Base-by-base conservation (phyloP, 108 stramenopile species). In the Discostella pseudostelligera region DNA sequence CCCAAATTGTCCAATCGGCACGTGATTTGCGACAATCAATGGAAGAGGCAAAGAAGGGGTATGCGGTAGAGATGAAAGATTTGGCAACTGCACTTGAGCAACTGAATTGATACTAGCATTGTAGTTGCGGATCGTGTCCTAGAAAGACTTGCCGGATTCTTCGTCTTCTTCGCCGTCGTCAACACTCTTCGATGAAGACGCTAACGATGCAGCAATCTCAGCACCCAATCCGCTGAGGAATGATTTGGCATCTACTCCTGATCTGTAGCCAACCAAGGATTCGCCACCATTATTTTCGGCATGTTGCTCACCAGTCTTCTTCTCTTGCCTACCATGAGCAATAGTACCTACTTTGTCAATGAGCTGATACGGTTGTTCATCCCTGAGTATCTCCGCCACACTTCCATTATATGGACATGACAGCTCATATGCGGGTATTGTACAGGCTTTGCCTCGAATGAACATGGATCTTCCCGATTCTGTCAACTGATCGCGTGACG, bases 401-500 rank as follows among this genome's bases (percentile, higher is more conserved):
- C 43, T 55, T 53, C 59, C 64, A 20, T 63, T 46, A 32, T 48
- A 68, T 2, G 67, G 68, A 9, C 47, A 43, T 20, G 63, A 45
- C 39, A 47, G 53, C 57, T 65, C 58, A 24, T 59, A 60, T 39
- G 49, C 48, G 21, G 57, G 64, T 39, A 47, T 28, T 13, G 50
- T 51, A 17, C 44, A 62, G 56, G 50, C 69, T 51, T 65, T 79
- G 8, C 68, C 81, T 57, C 60, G 61, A 48, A 71, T 59, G 47
- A 62, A 58, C 72, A 68, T 78, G 25, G 63, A 48, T 47, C 78
- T 62, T 14, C 81, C 81, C 11, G 32, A 55, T 37, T 82, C 60
- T 17, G 76, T 82, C 16, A 79, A 35, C 65, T 74, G 81, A 5
- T 77, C 65, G 9, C 73, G 59, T 10, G 58, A 17, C 12, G 81